These are phyloP conservation scores for Tylopilus sp. DNA, from an alignment of 1,284 basidiomycete genomes.

Conservation along the genomic window DNA sequence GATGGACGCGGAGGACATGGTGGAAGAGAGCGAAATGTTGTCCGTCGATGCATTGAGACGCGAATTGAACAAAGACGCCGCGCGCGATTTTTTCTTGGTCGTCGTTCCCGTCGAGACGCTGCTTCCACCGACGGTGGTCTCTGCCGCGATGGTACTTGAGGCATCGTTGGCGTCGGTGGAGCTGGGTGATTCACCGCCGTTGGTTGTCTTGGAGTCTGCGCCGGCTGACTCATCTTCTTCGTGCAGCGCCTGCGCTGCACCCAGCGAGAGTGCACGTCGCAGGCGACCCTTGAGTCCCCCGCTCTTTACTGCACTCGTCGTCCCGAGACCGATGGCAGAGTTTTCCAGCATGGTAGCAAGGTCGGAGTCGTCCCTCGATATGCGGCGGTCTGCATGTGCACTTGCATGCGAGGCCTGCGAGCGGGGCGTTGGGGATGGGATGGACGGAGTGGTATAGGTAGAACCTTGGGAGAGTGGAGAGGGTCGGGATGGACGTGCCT, in stretches of 20 bases:
- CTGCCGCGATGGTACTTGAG: constrained; percentile 26
- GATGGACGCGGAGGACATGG: constrained; percentile 92
- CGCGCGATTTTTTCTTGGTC: constrained; percentile 62
- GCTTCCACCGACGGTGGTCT: constrained; percentile 5
- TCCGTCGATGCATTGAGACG: constrained; percentile 92
- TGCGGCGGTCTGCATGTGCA: constrained; percentile 56
- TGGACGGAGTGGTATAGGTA: constrained; percentile 45
- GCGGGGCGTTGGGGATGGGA: constrained; percentile 10
- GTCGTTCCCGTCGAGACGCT: constrained; percentile 38
- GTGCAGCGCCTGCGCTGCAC: constrained; percentile 52
- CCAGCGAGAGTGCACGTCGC: constrained; percentile 70
- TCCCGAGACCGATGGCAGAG: constrained; percentile 39
- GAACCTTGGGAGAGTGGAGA: constrained; percentile 71
- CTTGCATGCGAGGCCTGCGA: constrained; percentile 13
- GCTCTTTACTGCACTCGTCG: constrained; percentile 41
- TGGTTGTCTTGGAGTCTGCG: constrained; percentile 30
- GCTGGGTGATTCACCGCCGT: constrained; percentile 19
- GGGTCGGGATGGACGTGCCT: constrained; percentile 58
- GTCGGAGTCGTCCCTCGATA: constrained; percentile 75
- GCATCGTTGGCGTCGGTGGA: constrained; percentile 29
- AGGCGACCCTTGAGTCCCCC: constrained; percentile 74
- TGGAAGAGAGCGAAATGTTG: constrained; percentile 96
- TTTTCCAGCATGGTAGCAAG: constrained; percentile 56
- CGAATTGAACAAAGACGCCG: constrained; percentile 81
- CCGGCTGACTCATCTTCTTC: constrained; percentile 46